Evolutionary conservation across 2,329 filamentous ascomycete species (phyloP).

Genomic region (Zymoseptoria tritici): DNA sequence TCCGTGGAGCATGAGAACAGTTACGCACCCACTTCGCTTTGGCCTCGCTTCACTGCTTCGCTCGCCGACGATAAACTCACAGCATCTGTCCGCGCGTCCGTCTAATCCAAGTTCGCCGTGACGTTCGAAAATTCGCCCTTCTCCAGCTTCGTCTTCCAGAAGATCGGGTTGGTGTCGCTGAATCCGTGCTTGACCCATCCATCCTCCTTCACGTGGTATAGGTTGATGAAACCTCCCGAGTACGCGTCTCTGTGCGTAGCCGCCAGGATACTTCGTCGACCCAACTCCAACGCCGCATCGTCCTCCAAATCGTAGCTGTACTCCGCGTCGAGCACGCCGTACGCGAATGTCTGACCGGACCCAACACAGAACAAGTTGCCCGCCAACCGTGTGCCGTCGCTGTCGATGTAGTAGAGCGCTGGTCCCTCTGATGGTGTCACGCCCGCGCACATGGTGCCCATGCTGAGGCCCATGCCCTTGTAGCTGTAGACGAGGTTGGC

Average conservation of each 20-base stretch:
- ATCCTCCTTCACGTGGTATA: conserved; percentile 98
- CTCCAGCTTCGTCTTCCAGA: conserved; percentile 98
- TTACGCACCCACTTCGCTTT: not conserved
- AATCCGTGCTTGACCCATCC: conserved; percentile 99
- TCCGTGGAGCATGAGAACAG: not conserved
- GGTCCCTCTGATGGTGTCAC: conserved; percentile 93
- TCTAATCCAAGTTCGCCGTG: conserved; percentile 56
- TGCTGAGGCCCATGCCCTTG: conserved; percentile 97
- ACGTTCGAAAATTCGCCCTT: conserved; percentile 98
- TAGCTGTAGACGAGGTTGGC: conserved; percentile 97
- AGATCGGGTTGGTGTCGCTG: conserved; percentile 95
- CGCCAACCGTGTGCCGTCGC: conserved; percentile 82
- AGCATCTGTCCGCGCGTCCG: not conserved
- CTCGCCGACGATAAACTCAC: not conserved
- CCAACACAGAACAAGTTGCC: conserved; percentile 98
- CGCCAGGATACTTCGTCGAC: conserved; percentile 84
- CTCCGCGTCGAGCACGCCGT: conserved; percentile 93
- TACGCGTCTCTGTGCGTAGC: conserved; percentile 97
- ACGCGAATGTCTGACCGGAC: conserved; percentile 96
- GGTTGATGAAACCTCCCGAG: conserved; percentile 96
- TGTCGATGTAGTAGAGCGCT: conserved; percentile 98
- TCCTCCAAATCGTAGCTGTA: conserved; percentile 83
- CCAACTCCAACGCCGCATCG: conserved; percentile 85
- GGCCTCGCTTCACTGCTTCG: not conserved
- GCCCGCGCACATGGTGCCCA: conserved; percentile 99